A percentile compares a stretch with the other conserved stretches of the same genome.
These are phyloP conservation scores for Auriculariales sp. DNA, from an alignment of 768 basidiomycete genomes.

Conservation along the genomic window DNA sequence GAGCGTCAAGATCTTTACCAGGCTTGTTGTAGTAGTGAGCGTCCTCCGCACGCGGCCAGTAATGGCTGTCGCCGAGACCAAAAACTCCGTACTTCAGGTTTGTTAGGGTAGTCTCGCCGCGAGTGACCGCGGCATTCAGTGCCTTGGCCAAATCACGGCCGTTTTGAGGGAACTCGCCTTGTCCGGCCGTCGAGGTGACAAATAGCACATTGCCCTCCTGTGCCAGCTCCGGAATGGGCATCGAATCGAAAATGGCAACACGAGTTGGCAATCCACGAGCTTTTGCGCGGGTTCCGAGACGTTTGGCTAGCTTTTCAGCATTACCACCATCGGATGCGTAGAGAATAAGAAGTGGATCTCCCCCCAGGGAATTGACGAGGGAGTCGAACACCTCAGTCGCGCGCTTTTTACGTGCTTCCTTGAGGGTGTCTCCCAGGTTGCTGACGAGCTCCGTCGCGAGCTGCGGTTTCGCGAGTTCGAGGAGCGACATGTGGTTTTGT, in stretches of 20 bases:
- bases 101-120: constrained; percentile 42
- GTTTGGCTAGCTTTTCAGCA: constrained; percentile 93
- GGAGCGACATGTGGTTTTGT: constrained; percentile 92
- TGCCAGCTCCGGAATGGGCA: constrained; percentile 57
- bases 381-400: constrained; percentile 77
- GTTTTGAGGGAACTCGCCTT: constrained; percentile 97
- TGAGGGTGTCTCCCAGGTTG: constrained; percentile 71
- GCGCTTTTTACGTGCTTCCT: constrained; percentile 66
- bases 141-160: constrained; percentile 82
- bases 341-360: constrained; percentile 77
- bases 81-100: constrained; percentile 75
- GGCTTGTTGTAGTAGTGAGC: constrained; percentile 98
- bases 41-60: constrained; percentile 96
- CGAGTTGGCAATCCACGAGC: constrained; percentile 69
- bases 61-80: constrained; percentile 95
- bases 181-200: constrained; percentile 86
- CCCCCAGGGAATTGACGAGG: constrained; percentile 70
- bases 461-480: constrained; percentile 66
- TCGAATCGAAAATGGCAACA: constrained; percentile 66
- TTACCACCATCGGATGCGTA: constrained; percentile 91
- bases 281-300: constrained; percentile 68
- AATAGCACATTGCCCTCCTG: constrained; percentile 69
- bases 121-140: constrained; percentile 44
- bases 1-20: constrained; percentile 74
- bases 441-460: constrained; percentile 72